These are phyloP conservation scores for Cladorrhinum samala DNA, from an alignment of 495 filamentous ascomycete species.

Conservation along the genomic window DNA sequence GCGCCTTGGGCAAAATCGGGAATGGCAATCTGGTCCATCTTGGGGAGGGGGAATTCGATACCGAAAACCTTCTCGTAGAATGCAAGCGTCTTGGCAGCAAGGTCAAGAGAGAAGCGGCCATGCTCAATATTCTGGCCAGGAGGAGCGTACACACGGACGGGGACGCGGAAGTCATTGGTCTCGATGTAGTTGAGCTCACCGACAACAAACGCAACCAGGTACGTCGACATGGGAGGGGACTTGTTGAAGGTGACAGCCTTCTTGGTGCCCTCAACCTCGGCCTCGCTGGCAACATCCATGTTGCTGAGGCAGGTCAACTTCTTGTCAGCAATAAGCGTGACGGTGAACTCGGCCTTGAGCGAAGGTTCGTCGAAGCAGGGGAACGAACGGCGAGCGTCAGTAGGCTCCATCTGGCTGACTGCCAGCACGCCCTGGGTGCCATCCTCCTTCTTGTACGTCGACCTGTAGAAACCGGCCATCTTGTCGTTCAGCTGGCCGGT, in stretches of 20 bases:
- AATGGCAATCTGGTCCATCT: constrained; percentile 99
- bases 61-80: constrained; percentile 77
- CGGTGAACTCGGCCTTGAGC: constrained; percentile 65
- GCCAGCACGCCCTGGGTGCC: constrained; percentile 60
- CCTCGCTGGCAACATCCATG: constrained; percentile 68
- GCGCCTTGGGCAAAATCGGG: constrained; percentile 89
- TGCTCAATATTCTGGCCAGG: constrained; percentile 59
- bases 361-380: constrained; percentile 76
- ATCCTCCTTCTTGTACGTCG: constrained; percentile 61
- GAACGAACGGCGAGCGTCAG: constrained; percentile 67
- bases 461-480: constrained; percentile 78
- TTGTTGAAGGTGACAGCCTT: constrained; percentile 71
- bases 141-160: constrained; percentile 64
- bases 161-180: constrained; percentile 66
- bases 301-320: constrained; percentile 71
- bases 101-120: constrained; percentile 61
- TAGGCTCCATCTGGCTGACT: constrained; percentile 79
- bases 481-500: constrained; percentile 67
- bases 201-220: constrained; percentile 69
- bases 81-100: constrained; percentile 60
- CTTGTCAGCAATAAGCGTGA: constrained; percentile 69
- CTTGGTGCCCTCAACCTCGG: constrained; percentile 52
- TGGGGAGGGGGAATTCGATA: constrained; percentile 61
- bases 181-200: constrained; percentile 73
- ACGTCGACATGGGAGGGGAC: constrained; percentile 71